Base-by-base conservation (phyloP, 495 filamentous ascomycete genomes). In the Aspergillus asperescens region DNA sequence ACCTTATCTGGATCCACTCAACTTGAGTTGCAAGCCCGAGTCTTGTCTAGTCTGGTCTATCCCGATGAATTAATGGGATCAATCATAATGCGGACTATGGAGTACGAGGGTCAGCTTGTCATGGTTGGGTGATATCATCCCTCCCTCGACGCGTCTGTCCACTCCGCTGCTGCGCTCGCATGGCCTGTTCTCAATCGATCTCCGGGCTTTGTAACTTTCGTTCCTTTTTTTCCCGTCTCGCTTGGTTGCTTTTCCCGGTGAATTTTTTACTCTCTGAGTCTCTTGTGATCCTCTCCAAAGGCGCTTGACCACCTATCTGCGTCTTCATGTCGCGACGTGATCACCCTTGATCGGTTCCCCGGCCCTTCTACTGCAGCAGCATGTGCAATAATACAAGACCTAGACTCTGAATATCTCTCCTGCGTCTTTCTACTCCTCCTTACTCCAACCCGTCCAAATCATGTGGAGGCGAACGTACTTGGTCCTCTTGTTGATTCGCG, bases 401-500 rank as follows among this genome's bases (percentile, higher is more conserved):
- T 38, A 48, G 22, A 15, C 16, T 41, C 44, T 20, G 29, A 27
- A 46, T 53, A 39, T 38, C 32, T 34, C 12, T 44, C 44, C 49
- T 20, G 27, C 20, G 12, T 49, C 32, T 34, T 28, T 45, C 25
- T 45, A 23, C n/a, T 49, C 37, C 27, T 29, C 38, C 44, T 28
- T 23, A 24, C 43, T 10, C 15, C 39, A 41, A 48, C 34, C 37
- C 29, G 44, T 32, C 45, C 47, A 48, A 68, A 62, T 40, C 61
- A 96, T 96, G 93, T 95, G 89, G 91, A 81, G 90, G 76, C 83
- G 90, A 72, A 81, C 83, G 46, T 95, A 96, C 69, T 73, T 97
- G 58, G 70, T 95, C 32, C 76, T 98, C 52, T 68, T 95, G 52
- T 69, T 89, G 54, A 85, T 96, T 58, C 87, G 94, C 62, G 78